These are phyloP conservation scores for Circinella umbellata DNA, from an alignment of 371 early-diverging fungal species.

Conservation along the genomic window DNA sequence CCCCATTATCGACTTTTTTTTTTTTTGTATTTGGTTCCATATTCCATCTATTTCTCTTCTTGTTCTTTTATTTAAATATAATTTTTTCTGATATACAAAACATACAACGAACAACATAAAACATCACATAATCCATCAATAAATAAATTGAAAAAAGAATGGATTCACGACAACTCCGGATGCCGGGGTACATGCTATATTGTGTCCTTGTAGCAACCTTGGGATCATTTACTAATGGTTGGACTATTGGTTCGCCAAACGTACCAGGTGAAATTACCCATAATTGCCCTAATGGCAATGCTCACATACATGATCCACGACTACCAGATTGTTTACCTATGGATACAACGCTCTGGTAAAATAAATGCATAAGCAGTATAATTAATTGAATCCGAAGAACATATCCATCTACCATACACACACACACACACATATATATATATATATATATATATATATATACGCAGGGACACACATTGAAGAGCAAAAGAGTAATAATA, in stretches of 20 bases:
- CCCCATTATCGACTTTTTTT: no score
- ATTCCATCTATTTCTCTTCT: no score
- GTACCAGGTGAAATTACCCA: constrained; percentile 42
- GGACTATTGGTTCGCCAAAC: constrained; percentile 53
- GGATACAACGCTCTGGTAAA: constrained; percentile 26
- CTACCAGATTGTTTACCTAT: constrained; percentile 40
- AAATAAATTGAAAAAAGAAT: constrained; percentile 14
- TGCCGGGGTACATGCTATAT: constrained; percentile 49
- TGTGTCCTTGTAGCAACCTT: constrained; percentile 42
- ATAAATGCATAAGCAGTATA: neutral
- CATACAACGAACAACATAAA: no score
- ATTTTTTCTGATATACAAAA: no score
- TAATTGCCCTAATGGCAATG: constrained; percentile 36
- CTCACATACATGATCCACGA: constrained; percentile 20
- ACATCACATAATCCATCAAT: neutral
- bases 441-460: no score
- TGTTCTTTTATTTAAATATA: no score
- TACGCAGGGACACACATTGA: no score
- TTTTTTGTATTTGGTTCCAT: no score
- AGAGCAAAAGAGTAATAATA: no score
- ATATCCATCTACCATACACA: no score
- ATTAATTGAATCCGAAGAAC: neutral
- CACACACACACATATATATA: no score
- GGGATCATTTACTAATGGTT: constrained; percentile 47
- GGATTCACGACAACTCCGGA: constrained; percentile 45